These are phyloP conservation scores for Alloteropsis angusta DNA, from an alignment of 202 grass and related monocot species.

Conservation along the genomic window DNA sequence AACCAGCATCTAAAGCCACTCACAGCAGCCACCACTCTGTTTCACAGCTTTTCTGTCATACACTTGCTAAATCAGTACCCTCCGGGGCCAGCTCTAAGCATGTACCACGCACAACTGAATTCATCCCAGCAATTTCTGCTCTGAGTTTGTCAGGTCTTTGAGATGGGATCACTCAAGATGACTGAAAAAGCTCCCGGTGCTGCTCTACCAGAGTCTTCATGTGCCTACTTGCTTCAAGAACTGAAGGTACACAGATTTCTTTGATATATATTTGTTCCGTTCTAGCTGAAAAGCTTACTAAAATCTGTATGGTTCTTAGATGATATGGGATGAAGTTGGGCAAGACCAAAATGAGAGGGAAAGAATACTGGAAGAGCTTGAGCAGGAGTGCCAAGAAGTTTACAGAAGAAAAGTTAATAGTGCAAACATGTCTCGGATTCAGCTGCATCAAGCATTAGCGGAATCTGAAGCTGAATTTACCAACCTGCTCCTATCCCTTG, in stretches of 20 bases:
- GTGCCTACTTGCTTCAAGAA: conserved; percentile 87
- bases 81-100: conserved; percentile 24
- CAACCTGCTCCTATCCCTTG: conserved; percentile 85
- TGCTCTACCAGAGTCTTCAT: conserved; percentile 60
- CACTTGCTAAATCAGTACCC: conserved; percentile 33
- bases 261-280: background rate
- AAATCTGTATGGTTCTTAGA: conserved; percentile 36
- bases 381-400: conserved; percentile 77
- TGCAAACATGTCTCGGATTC: conserved; percentile 68
- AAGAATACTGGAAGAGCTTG: conserved; percentile 66
- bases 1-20: conserved; percentile 74
- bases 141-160: background rate
- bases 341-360: conserved; percentile 67
- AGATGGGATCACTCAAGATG: conserved; percentile 69
- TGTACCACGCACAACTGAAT: conserved; percentile 1
- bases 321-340: conserved; percentile 98
- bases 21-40: conserved; percentile 40
- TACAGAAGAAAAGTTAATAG: conserved; percentile 91
- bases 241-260: conserved; percentile 53
- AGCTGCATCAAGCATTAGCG: conserved; percentile 85
- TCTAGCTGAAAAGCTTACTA: background rate
- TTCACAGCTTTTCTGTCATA: conserved; percentile 31
- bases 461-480: conserved; percentile 92
- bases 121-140: conserved; percentile 2
- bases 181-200: conserved; percentile 28